Conservation (phyloP, 139 green algal species). For the Coelastrella sp. region DNA sequence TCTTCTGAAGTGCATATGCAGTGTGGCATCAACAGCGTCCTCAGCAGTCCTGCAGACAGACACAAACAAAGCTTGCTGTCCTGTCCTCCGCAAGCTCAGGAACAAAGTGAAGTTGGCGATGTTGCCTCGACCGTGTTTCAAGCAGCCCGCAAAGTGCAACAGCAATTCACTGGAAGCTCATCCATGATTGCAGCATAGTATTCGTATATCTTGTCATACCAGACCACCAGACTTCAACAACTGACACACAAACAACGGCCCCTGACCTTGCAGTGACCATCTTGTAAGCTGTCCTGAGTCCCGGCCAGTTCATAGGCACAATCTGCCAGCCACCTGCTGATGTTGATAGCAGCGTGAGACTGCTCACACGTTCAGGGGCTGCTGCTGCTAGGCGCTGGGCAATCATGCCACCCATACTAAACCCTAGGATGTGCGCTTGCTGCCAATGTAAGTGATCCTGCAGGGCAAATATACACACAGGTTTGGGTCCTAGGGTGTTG, state of each 20-base stretch:
- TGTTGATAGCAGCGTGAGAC: constrained; percentile 43
- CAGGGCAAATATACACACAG: neutral
- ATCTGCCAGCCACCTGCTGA: constrained; percentile 61
- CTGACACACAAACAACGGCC: too few species aligned
- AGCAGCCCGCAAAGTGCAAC: too few species aligned
- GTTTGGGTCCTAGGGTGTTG: too few species aligned
- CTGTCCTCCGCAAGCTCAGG: neutral
- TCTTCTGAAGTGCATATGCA: constrained; percentile 42
- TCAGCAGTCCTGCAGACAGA: constrained; percentile 34
- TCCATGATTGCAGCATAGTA: too few species aligned
- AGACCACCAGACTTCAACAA: too few species aligned
- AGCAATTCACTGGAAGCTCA: too few species aligned
- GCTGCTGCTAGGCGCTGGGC: constrained; percentile 56
- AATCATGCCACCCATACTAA: constrained; percentile 81
- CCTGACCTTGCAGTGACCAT: constrained; percentile 32
- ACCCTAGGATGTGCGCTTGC: constrained; percentile 70
- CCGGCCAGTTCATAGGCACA: constrained; percentile 35
- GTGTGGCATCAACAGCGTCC: constrained; percentile 27
- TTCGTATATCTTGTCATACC: too few species aligned
- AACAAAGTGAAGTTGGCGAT: too few species aligned
- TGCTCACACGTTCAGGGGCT: neutral
- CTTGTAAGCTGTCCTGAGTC: neutral
- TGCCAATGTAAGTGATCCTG: constrained; percentile 73
- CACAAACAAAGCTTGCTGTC: neutral
- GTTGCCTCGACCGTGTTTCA: too few species aligned